Conservation (phyloP, 805 yeast genomes). For the Candida maesae region DNA sequence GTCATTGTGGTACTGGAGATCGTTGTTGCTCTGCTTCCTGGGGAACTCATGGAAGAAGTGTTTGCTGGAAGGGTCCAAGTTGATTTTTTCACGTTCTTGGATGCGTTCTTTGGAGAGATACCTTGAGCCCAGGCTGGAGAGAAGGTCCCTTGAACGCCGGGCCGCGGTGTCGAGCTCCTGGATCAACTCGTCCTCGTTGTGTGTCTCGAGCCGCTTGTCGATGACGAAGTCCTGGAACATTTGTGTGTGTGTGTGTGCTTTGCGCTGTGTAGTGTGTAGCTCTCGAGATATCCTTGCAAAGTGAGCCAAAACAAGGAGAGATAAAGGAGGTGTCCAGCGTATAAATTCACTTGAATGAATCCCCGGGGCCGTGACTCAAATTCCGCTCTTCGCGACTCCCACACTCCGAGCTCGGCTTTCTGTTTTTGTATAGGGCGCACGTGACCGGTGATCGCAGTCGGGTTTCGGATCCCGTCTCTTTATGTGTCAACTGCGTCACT, state of each 20-base stretch:
- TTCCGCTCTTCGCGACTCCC: too few species aligned
- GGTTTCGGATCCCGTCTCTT: too few species aligned
- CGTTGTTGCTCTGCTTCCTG: slow-evolving; percentile 26
- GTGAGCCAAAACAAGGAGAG: too few species aligned
- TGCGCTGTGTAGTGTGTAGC: too few species aligned
- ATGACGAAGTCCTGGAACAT: slow-evolving; percentile 23
- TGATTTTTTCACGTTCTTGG: slow-evolving; percentile 14
- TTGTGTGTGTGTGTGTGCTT: neutral
- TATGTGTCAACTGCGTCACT: too few species aligned
- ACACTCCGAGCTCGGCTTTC: slow-evolving; percentile 6
- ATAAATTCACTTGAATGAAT: too few species aligned
- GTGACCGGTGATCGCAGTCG: neutral
- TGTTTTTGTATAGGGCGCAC: too few species aligned
- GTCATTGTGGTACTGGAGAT: slow-evolving; percentile 27
- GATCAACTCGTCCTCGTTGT: slow-evolving; percentile 8
- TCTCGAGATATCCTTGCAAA: too few species aligned
- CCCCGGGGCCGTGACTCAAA: neutral
- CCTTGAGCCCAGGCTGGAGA: slow-evolving; percentile 1
- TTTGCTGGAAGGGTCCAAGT: slow-evolving; percentile 15
- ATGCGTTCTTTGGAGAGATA: slow-evolving; percentile 14
- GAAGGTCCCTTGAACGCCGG: neutral
- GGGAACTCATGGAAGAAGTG: slow-evolving; percentile 29
- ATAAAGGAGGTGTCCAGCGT: too few species aligned
- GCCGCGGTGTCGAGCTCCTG: slow-evolving; percentile 7
- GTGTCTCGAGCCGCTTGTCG: slow-evolving; percentile 18